phyloP scores from a whole-genome alignment of 2,329 filamentous ascomycete genomes.

The Thelonectria olida region DNA sequence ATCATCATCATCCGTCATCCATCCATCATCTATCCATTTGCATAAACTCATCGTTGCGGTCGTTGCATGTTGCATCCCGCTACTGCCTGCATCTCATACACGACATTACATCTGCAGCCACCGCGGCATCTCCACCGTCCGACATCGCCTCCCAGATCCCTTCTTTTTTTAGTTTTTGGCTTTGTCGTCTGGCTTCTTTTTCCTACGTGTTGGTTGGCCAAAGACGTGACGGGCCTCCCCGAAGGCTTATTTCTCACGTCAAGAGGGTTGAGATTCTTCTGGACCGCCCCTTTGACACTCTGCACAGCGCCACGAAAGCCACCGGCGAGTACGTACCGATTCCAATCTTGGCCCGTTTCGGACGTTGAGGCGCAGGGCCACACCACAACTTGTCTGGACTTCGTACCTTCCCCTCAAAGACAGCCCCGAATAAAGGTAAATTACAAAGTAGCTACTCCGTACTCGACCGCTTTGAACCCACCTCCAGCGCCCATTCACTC shows the following conservation, averaged over 20 bases:
- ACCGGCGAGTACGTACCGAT: constrained; percentile 8
- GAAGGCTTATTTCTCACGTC: not conserved
- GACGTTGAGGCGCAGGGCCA: constrained; percentile 14
- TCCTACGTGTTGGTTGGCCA: not conserved
- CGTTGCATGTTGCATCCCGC: not conserved
- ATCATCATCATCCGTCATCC: not conserved
- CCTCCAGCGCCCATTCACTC: not conserved
- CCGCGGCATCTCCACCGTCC: constrained; percentile 2
- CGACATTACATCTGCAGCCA: not conserved
- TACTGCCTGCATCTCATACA: not conserved
- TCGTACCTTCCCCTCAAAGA: not conserved
- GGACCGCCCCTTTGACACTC: too few relatives aligned
- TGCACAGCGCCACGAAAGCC: constrained; percentile 3
- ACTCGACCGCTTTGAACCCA: constrained; percentile 1
- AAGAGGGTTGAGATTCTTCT: too few relatives aligned
- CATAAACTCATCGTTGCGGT: not conserved
- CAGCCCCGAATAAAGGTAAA: not conserved
- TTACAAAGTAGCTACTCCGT: not conserved
- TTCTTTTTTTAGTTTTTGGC: not conserved
- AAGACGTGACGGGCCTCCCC: not conserved
- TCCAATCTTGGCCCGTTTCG: constrained; percentile 8
- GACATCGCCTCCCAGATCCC: constrained; percentile 6
- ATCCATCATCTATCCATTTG: not conserved
- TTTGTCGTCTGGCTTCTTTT: not conserved
- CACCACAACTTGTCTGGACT: too few relatives aligned